Evolutionary conservation across 1,284 basidiomycete species (phyloP).

Genomic region (Puccinia brachypodii): DNA sequence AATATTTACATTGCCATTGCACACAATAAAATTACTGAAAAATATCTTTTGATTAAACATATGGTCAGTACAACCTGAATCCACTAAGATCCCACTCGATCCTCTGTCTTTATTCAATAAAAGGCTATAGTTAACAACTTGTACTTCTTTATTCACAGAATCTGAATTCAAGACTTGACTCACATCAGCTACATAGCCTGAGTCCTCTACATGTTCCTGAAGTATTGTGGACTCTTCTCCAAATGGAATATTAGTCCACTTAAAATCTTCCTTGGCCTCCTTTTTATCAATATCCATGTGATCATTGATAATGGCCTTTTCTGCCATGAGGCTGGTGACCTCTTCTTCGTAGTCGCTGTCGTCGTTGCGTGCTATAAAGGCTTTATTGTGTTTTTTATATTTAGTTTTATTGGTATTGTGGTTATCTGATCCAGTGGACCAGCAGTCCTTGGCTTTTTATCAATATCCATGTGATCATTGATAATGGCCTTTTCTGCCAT

Average conservation of each 20-base stretch:
- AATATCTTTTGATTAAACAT: conserved; percentile 21
- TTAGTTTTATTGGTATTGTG: not conserved
- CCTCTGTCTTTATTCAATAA: conserved; percentile 7
- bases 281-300: not conserved
- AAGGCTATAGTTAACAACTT: not conserved
- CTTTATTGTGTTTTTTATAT: not conserved
- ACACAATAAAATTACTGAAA: not conserved
- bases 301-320: not conserved
- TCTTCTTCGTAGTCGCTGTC: not conserved
- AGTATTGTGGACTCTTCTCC: not conserved
- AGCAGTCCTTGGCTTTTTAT: conserved; percentile 16
- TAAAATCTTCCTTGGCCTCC: not conserved
- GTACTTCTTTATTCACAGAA: not conserved
- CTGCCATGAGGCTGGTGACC: not conserved
- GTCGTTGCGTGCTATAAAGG: not conserved
- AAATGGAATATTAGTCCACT: not conserved
- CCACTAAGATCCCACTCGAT: conserved; percentile 6
- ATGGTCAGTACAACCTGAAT: conserved; percentile 27
- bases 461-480: not conserved
- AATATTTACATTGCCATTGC: conserved; percentile 20
- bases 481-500: conserved; percentile 2
- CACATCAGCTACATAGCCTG: conserved; percentile 23
- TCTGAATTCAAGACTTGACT: not conserved
- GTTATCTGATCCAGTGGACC: not conserved
- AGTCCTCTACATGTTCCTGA: not conserved